Base-by-base conservation (phyloP, 495 filamentous ascomycete genomes). In the Penicillium roqueforti region DNA sequence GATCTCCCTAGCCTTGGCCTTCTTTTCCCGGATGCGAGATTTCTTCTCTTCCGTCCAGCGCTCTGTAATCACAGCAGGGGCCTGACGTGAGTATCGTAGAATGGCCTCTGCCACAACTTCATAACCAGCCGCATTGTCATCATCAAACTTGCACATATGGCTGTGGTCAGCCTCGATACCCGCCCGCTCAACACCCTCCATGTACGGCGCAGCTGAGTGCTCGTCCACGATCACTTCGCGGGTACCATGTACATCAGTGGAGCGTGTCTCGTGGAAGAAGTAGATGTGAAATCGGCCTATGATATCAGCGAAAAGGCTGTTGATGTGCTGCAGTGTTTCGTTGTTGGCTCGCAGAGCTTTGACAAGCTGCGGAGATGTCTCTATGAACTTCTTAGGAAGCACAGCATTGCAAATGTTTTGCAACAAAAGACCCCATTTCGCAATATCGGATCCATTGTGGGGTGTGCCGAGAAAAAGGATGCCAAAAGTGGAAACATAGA, bases 401-500 rank as follows among this genome's bases (percentile, higher is more conserved):
- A 91, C 80, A 1, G 81, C 81, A 28, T 77, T 78, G 56, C 84
- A 87, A 67, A 95, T 87, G 47, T 80, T 80, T 62, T 92, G 87
- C 40, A 91, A 69, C 53, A 89, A 74, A 8, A 80, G 73, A 3
- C 87, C 89, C 88, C 87, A 92, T 68, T 82, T 81, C 7, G 90
- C 90, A 13, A 87, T 62, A 56, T 89, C 85, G 3, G 88, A 83
- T 0, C 90, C 90, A 41, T 81, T 85, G 62, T 95, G 90, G 8
- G 90, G 90, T n/a, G 90, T 95, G 18, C 90, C 90, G 28, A 95
- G 77, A 62, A 95, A 95, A 20, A 95, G 76, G 26, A 95, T 84
- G 18, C 87, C 89, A 53, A 87, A 95, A 0, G 89, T 92, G 3
- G 88, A 91, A 8, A 92, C 85, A 57, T 82, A 91, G 22, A 95